phyloP scores from a whole-genome alignment of 495 filamentous ascomycete genomes.

The Penicillium nucicola region DNA sequence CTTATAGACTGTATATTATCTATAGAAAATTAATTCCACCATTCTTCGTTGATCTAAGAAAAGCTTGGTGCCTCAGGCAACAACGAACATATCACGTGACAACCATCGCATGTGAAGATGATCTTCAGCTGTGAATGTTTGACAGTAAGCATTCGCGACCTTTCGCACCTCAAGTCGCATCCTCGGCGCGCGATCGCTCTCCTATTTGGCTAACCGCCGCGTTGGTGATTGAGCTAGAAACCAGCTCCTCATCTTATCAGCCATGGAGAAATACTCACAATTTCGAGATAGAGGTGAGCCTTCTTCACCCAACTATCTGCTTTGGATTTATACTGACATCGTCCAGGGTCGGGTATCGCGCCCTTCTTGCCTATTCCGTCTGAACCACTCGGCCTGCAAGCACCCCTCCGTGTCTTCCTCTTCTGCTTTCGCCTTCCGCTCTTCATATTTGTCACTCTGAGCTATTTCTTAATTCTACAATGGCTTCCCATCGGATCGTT shows the following conservation, averaged over 20 bases:
- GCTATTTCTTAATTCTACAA: conserved; percentile 80
- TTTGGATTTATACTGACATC: conserved; percentile 3
- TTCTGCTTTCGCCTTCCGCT: conserved; percentile 79
- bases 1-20: conserved; percentile 19
- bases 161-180: background rate
- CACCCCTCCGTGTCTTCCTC: conserved; percentile 64
- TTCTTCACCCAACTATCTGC: background rate
- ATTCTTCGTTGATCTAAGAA: background rate
- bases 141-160: background rate
- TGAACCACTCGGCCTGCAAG: conserved; percentile 54
- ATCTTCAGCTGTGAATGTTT: background rate
- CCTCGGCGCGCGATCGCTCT: background rate
- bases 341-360: conserved; percentile 85
- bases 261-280: conserved; percentile 97
- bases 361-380: conserved; percentile 83
- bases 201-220: background rate
- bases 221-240: background rate
- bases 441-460: conserved; percentile 61
- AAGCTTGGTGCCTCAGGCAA: background rate
- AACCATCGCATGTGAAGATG: conserved; percentile 5
- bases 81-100: background rate
- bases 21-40: background rate
- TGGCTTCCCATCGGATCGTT: conserved; percentile 81
- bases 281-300: conserved; percentile 83
- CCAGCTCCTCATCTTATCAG: background rate